phyloP scores from a whole-genome alignment of 257 asterid species.

The Primulina tabacum region DNA sequence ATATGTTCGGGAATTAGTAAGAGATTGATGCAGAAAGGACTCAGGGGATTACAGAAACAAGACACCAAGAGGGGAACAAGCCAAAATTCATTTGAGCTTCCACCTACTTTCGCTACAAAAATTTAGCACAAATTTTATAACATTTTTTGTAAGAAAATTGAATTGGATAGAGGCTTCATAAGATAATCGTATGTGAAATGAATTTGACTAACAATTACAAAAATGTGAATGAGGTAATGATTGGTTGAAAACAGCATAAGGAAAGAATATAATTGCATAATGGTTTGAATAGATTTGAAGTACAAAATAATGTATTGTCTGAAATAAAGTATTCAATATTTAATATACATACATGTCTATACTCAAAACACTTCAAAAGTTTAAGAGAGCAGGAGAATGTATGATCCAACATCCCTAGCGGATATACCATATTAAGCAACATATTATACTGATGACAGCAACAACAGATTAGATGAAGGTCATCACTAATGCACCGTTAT shows the following conservation, averaged over 20 bases:
- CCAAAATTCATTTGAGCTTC: background rate
- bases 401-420: background rate
- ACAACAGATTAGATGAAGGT: background rate
- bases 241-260: too few relatives aligned
- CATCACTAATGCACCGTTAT: background rate
- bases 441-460: background rate
- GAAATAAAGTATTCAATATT: too few relatives aligned
- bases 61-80: background rate
- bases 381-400: slow-evolving; percentile 5
- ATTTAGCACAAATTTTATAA: background rate
- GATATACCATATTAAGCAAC: background rate
- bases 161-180: background rate
- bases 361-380: background rate
- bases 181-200: too few relatives aligned
- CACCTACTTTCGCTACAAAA: background rate
- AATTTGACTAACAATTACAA: too few relatives aligned
- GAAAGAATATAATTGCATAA: too few relatives aligned
- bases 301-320: too few relatives aligned
- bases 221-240: too few relatives aligned
- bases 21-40: background rate
- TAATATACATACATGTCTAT: too few relatives aligned
- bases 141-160: background rate
- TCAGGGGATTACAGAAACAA: background rate
- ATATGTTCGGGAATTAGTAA: background rate
- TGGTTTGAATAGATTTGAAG: too few relatives aligned